These are phyloP conservation scores for Fusarium redolens DNA, from an alignment of 2,329 filamentous ascomycete genomes.

Conservation along the genomic window DNA sequence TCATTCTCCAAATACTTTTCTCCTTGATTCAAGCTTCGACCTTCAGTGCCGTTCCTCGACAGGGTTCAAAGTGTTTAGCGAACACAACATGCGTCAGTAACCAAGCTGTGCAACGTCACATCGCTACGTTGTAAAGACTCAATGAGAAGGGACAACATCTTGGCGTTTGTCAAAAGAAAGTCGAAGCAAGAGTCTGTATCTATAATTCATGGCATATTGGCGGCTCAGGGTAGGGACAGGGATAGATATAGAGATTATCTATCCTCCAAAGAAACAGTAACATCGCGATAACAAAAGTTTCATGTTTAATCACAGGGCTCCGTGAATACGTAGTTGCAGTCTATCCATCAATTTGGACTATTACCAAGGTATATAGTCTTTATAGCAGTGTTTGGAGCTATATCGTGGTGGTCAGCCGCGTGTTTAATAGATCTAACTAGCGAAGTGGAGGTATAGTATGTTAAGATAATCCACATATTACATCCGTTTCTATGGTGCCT, in stretches of 20 bases:
- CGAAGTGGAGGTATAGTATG: neutral
- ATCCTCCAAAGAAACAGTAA: neutral
- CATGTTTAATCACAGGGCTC: neutral
- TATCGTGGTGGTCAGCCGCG: neutral
- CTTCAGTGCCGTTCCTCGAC: neutral
- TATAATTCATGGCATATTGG: neutral
- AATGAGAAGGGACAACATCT: neutral
- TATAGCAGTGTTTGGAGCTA: conserved; percentile 1
- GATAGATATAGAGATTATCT: neutral
- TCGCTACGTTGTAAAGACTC: neutral
- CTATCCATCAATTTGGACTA: neutral
- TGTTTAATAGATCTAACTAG: neutral
- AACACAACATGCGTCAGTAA: neutral
- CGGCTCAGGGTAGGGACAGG: conserved; percentile 6
- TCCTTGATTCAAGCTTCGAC: neutral
- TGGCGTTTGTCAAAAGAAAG: neutral
- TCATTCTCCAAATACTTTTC: no score
- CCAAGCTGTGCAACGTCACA: conserved; percentile 20
- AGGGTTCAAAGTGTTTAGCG: neutral
- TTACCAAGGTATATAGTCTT: neutral
- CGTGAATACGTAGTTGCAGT: neutral
- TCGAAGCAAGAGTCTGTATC: neutral
- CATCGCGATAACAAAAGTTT: conserved; percentile 9
- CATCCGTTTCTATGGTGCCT: neutral
- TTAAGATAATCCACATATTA: neutral